phyloP scores from a whole-genome alignment of 2,329 filamentous ascomycete genomes.

The Lecanicillium sp. region DNA sequence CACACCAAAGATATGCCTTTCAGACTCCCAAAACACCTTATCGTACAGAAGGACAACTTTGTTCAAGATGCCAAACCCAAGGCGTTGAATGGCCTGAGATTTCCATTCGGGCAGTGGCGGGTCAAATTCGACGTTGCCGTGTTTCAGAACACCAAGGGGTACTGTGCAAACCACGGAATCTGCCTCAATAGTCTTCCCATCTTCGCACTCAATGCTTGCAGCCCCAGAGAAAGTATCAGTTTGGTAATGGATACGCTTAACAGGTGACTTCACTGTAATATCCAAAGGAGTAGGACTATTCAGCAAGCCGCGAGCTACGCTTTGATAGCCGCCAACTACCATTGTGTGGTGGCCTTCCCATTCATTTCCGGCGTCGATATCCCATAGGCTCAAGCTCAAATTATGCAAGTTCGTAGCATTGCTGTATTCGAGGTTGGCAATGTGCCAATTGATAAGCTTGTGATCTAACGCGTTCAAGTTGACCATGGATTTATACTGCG shows the following conservation, averaged over 20 bases:
- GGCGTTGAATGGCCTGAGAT: constrained; percentile 66
- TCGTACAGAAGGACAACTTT: constrained; percentile 92
- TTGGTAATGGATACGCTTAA: constrained; percentile 66
- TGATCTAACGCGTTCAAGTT: constrained; percentile 82
- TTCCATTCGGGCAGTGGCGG: constrained; percentile 89
- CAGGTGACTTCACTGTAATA: constrained; percentile 65
- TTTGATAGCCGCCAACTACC: constrained; percentile 89
- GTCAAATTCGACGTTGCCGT: constrained; percentile 75
- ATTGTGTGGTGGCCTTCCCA: constrained; percentile 94
- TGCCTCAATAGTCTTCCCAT: constrained; percentile 72
- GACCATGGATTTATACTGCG: constrained; percentile 77
- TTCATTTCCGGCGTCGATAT: constrained; percentile 95
- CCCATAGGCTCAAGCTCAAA: constrained; percentile 86
- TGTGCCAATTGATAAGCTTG: constrained; percentile 92
- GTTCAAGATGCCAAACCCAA: constrained; percentile 92
- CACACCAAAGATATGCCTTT: constrained; percentile 89
- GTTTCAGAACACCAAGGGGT: constrained; percentile 85
- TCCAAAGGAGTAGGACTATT: constrained; percentile 71
- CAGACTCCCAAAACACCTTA: constrained; percentile 82
- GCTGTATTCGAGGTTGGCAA: constrained; percentile 96
- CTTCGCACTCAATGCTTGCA: constrained; percentile 65
- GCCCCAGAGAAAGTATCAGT: constrained; percentile 38
- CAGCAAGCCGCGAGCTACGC: constrained; percentile 81
- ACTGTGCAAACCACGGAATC: constrained; percentile 88
- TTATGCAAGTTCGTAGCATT: constrained; percentile 85